These are phyloP conservation scores for Rutstroemia sp. DNA, from an alignment of 2,329 filamentous ascomycete species.

Conservation along the genomic window DNA sequence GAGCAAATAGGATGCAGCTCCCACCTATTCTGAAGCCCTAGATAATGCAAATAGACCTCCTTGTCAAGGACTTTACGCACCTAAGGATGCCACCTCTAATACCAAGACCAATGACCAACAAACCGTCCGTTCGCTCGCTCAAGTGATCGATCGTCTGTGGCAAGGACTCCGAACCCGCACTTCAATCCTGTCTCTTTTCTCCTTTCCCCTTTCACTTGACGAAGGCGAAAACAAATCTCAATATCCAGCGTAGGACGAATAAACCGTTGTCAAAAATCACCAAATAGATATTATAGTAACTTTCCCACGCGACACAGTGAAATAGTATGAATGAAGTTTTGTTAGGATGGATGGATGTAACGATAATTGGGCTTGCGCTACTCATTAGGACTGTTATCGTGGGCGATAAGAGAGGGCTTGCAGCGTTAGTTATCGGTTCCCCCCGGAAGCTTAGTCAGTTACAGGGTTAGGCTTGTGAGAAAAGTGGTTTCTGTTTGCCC, in stretches of 20 bases:
- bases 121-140: not conserved
- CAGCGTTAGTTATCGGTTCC: too few species aligned
- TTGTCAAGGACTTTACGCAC: not conserved
- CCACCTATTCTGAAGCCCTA: not conserved
- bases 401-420: too few species aligned
- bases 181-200: not conserved
- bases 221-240: not conserved
- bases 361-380: not conserved
- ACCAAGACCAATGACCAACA: not conserved
- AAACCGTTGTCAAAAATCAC: not conserved
- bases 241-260: not conserved
- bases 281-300: not conserved
- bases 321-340: not conserved
- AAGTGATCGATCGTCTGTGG: not conserved
- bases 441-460: too few species aligned
- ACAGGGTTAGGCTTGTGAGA: too few species aligned
- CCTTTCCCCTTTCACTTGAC: not conserved
- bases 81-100: not conserved
- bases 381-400: not conserved
- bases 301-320: not conserved
- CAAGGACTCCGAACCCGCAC: not conserved
- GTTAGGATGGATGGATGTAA: not conserved
- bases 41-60: not conserved
- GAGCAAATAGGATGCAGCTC: not conserved
- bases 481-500: too few species aligned